Evolutionary conservation across 1,284 basidiomycete species (phyloP).

Genomic region (Malassezia psittaci): DNA sequence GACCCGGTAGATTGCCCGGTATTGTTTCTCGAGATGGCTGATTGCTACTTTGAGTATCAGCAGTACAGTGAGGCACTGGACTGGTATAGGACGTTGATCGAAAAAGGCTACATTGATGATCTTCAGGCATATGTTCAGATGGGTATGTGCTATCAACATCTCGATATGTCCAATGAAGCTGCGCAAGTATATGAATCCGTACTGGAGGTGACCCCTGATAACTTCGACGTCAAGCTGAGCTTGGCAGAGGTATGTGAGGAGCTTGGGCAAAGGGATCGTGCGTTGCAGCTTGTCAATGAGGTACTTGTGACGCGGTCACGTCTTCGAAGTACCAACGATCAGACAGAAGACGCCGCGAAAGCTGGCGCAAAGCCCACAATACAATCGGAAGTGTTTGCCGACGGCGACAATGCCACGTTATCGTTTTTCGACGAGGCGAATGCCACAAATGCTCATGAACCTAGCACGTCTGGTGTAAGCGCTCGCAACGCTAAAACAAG

Average conservation of each 20-base stretch:
- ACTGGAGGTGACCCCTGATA: constrained; percentile 60
- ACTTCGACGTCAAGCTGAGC: constrained; percentile 55
- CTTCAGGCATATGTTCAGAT: constrained; percentile 29
- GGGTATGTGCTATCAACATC: constrained; percentile 33
- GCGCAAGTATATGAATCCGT: constrained; percentile 53
- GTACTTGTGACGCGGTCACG: constrained; percentile 43
- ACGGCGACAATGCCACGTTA: constrained; percentile 13
- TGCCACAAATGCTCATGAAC: background rate
- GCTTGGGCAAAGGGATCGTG: constrained; percentile 66
- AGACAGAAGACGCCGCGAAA: background rate
- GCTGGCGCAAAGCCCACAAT: background rate
- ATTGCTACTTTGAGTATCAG: constrained; percentile 34
- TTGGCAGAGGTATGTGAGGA: constrained; percentile 76
- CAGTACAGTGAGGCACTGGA: constrained; percentile 31
- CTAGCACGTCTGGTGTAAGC: no score
- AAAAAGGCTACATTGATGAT: constrained; percentile 23
- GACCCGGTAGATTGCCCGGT: constrained; percentile 25
- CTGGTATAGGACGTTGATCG: constrained; percentile 21
- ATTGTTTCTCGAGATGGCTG: constrained; percentile 31
- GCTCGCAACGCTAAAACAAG: constrained; percentile 13
- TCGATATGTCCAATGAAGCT: constrained; percentile 26
- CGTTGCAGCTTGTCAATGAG: constrained; percentile 74
- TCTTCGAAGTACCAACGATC: constrained; percentile 3
- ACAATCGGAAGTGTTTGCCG: background rate
- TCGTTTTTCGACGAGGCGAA: constrained; percentile 35